Evolutionary conservation across 257 asterid genomes (phyloP).

Genomic region (Solanum commersonii): DNA sequence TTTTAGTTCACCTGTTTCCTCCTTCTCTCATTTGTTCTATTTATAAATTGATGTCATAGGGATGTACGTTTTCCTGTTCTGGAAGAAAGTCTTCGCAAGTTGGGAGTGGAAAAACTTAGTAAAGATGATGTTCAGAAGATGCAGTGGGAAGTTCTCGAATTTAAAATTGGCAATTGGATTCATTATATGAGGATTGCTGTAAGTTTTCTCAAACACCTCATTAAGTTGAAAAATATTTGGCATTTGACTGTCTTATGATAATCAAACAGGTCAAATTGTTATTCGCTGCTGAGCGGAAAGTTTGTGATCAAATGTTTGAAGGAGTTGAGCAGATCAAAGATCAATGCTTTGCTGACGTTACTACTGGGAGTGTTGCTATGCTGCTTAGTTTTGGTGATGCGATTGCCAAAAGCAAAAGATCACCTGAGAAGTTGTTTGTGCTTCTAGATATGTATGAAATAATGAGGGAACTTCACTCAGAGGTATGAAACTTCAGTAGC

Average conservation of each 20-base stretch:
- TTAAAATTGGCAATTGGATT: constrained; percentile 98
- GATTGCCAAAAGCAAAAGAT: constrained; percentile 96
- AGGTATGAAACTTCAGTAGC: constrained; percentile 36
- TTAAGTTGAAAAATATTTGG: not conserved
- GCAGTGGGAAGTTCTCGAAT: constrained; percentile 99
- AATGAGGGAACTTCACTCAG: constrained; percentile 93
- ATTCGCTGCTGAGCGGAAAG: constrained; percentile 94
- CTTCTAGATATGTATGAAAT: constrained; percentile 98
- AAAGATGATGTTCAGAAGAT: constrained; percentile 98
- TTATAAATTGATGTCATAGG: constrained; percentile 19
- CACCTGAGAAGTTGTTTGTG: constrained; percentile 96
- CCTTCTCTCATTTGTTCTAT: not conserved
- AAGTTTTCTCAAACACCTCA: constrained; percentile 18
- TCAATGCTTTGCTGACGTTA: constrained; percentile 93
- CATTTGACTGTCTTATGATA: constrained; percentile 5
- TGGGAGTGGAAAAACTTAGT: constrained; percentile 98
- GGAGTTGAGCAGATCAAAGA: constrained; percentile 79
- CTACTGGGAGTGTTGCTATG: constrained; percentile 82
- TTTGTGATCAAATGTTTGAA: constrained; percentile 88
- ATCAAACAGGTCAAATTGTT: constrained; percentile 78
- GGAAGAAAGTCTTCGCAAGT: constrained; percentile 92
- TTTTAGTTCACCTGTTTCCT: not conserved
- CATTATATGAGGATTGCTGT: constrained; percentile 99
- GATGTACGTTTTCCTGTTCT: constrained; percentile 83
- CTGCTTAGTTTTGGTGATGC: constrained; percentile 99